Evolutionary conservation across 495 filamentous ascomycete species (phyloP), one percentile per base, ranked within the genome.

Genomic region (Xanthoparmelia taractica): DNA sequence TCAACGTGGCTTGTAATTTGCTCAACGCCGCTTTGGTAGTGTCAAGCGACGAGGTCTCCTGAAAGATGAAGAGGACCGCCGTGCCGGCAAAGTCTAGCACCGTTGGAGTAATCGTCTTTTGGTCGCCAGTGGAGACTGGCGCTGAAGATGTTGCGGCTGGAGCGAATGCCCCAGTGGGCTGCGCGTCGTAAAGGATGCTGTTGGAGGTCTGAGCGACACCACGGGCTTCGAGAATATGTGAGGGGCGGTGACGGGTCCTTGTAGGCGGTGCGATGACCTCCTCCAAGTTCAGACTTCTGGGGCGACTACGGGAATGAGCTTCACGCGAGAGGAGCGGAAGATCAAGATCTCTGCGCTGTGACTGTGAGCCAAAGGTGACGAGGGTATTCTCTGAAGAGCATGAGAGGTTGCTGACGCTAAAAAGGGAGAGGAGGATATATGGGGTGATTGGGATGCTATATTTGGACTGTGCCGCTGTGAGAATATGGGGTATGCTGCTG

Each of bases 351-450:
- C 67, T 29, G 59, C 63, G 45, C 54, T 64, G 37, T 57, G 59
- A 75, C 37, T 73, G 68, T 34, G 85, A 84, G 60, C 85, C 81
- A 68, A 98, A 95, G 0, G 89, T 87, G 11, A 97, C 86, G 27
- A 98, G 82, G 0, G 89, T 85, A 65, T 97, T 97, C 74, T 96
- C 85, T 0, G 85, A 82, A 2, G 80, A 83, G 73, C 94, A 98
- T 56, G 85, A 86, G 38, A 95, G 77, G 63, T 86, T 86, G 40
- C 78, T 84, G 47, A 80, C 74, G 69, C 85, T 90, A 73, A 98
- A 92, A 56, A 91, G 81, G 1, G 85, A 82, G 64, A 96, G 79
- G 66, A 97, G 78, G 11, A 79, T 77, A 7, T 81, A 77, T 11
- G 79, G 74, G 64, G 86, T 79, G 5, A 98, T 82, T 2, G 85